phyloP scores from a whole-genome alignment of 768 basidiomycete genomes.

The Hypsizygus marmoreus region DNA sequence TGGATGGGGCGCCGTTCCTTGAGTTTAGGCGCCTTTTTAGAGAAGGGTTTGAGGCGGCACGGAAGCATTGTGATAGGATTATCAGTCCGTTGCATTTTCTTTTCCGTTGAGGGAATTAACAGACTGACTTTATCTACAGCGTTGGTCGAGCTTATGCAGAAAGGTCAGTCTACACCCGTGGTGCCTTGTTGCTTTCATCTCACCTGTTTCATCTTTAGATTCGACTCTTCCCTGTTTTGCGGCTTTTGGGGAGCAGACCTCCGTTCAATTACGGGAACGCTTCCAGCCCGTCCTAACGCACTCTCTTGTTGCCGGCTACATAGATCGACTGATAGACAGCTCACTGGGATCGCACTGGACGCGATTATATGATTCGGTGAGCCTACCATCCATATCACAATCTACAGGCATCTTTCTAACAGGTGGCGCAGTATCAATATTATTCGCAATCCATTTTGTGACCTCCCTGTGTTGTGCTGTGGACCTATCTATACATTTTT shows the following conservation, averaged over 20 bases:
- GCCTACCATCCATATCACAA: slow-evolving; percentile 22
- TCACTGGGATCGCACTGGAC: slow-evolving; percentile 96
- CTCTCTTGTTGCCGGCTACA: slow-evolving; percentile 78
- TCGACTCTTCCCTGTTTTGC: slow-evolving; percentile 90
- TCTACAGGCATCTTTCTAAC: neutral
- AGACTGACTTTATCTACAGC: slow-evolving; percentile 25
- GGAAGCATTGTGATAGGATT: slow-evolving; percentile 96
- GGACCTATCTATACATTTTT: neutral
- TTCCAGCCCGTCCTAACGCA: slow-evolving; percentile 93
- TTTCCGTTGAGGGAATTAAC: neutral
- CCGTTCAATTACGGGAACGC: slow-evolving; percentile 83
- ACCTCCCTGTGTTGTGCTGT: too few species aligned
- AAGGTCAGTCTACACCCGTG: slow-evolving; percentile 51
- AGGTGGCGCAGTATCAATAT: slow-evolving; percentile 74
- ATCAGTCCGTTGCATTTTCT: slow-evolving; percentile 60
- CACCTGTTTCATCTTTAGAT: slow-evolving; percentile 46
- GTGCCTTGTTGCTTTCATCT: slow-evolving; percentile 1
- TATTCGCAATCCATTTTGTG: slow-evolving; percentile 87
- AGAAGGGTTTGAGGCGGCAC: slow-evolving; percentile 89
- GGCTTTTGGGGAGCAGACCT: slow-evolving; percentile 89
- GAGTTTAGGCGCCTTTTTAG: slow-evolving; percentile 89
- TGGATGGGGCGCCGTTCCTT: slow-evolving; percentile 69
- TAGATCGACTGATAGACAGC: slow-evolving; percentile 87
- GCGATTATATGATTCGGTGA: slow-evolving; percentile 90
- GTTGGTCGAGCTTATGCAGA: slow-evolving; percentile 97